These are phyloP conservation scores for Phytophthora sp. DNA, from an alignment of 352 stramenopile species.

Conservation along the genomic window DNA sequence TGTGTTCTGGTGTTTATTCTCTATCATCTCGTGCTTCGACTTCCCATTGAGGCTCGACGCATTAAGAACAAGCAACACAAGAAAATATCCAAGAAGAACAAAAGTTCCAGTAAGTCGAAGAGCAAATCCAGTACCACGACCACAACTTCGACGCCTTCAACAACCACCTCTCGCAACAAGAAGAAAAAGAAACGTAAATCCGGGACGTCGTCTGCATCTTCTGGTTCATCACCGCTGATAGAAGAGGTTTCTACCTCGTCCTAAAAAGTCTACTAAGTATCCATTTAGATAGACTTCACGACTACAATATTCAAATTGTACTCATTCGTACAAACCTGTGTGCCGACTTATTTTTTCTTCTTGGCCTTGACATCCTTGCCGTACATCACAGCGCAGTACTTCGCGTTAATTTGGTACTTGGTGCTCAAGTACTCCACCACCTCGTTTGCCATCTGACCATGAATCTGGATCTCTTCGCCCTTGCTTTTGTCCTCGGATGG, in stretches of 20 bases:
- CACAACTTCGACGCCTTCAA: constrained; percentile 8
- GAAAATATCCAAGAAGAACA: constrained; percentile 67
- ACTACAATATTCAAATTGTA: constrained; percentile 25
- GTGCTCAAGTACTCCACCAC: constrained; percentile 66
- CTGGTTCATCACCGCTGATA: constrained; percentile 35
- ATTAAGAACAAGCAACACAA: constrained; percentile 64
- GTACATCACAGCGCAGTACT: constrained; percentile 73
- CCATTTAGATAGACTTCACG: constrained; percentile 28
- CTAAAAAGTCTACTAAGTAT: constrained; percentile 41
- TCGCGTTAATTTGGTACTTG: constrained; percentile 75
- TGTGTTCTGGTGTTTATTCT: constrained; percentile 53
- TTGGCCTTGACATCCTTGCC: constrained; percentile 85
- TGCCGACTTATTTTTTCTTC: constrained; percentile 58
- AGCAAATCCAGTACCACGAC: constrained; percentile 32
- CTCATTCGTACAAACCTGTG: constrained; percentile 17
- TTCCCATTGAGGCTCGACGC: constrained; percentile 58
- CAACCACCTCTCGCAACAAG: constrained; percentile 32
- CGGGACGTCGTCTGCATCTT: constrained; percentile 28
- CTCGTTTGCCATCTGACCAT: constrained; percentile 84
- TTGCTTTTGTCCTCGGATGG: constrained; percentile 65
- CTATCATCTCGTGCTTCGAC: constrained; percentile 60
- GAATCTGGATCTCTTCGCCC: constrained; percentile 76
- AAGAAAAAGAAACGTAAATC: constrained; percentile 50
- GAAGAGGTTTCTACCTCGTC: constrained; percentile 33
- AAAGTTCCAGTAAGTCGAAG: constrained; percentile 42